Conservation (phyloP, 2,329 filamentous ascomycete species). For the Xylaria sp. region DNA sequence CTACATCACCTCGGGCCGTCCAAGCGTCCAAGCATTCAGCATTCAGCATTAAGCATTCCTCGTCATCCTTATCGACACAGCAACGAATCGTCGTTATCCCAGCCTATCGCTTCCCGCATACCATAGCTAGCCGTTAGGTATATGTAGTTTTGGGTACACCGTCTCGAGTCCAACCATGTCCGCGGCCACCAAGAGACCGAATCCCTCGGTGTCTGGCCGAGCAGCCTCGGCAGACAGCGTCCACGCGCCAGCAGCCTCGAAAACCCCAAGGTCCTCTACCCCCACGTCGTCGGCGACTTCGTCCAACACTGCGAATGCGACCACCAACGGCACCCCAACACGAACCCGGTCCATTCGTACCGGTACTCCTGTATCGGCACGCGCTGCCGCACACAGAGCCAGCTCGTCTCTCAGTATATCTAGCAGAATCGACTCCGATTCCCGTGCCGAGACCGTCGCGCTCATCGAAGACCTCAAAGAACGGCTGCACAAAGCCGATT, state of each 20-base stretch:
- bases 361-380: constrained; percentile 73
- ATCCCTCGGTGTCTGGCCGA: constrained; percentile 54
- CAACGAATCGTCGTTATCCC: constrained; percentile 26
- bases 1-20: background rate
- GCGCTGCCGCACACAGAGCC: constrained; percentile 70
- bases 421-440: constrained; percentile 69
- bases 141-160: constrained; percentile 22
- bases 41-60: too few relatives aligned
- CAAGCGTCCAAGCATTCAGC: background rate
- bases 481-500: constrained; percentile 80
- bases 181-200: constrained; percentile 58
- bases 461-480: constrained; percentile 85
- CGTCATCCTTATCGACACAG: constrained; percentile 27
- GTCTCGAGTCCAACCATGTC: constrained; percentile 50
- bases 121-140: constrained; percentile 14
- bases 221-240: constrained; percentile 46
- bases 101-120: constrained; percentile 16
- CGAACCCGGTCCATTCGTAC: constrained; percentile 70
- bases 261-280: constrained; percentile 54
- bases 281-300: constrained; percentile 49
- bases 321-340: constrained; percentile 47
- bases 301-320: constrained; percentile 39
- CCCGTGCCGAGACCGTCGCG: constrained; percentile 78
- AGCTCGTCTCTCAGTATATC: constrained; percentile 51
- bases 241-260: constrained; percentile 49